Evolutionary conservation across 768 basidiomycete genomes (phyloP).

Genomic region (Rhizopogon sp.): DNA sequence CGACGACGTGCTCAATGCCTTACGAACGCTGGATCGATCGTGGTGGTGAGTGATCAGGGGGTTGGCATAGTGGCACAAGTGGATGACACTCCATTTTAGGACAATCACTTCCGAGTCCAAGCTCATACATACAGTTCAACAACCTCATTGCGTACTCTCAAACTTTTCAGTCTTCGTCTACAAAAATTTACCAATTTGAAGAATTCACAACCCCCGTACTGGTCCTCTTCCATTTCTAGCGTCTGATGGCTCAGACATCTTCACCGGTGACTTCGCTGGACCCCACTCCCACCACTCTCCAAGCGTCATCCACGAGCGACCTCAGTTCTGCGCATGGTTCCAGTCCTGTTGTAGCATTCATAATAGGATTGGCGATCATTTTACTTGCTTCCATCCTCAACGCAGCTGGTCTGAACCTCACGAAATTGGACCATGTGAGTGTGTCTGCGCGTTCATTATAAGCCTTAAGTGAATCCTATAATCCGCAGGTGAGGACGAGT

Average conservation of each 20-base stretch:
- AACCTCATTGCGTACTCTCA: neutral
- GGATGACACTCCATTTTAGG: neutral
- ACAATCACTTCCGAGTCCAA: neutral
- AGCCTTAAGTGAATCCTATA: neutral
- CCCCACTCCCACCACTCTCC: slow-evolving; percentile 14
- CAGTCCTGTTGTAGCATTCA: slow-evolving; percentile 67
- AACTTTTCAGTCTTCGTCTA: neutral
- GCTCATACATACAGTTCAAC: neutral
- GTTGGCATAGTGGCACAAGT: neutral
- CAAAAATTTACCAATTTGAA: neutral
- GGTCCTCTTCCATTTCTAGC: neutral
- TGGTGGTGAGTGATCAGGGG: neutral
- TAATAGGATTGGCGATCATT: slow-evolving; percentile 84
- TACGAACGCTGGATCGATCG: neutral
- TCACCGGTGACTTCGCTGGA: neutral
- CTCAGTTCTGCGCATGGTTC: slow-evolving; percentile 30
- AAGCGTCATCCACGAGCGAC: slow-evolving; percentile 13
- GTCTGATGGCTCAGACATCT: slow-evolving; percentile 16
- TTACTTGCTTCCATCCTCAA: slow-evolving; percentile 81
- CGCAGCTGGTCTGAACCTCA: slow-evolving; percentile 90
- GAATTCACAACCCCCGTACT: neutral
- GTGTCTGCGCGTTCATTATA: neutral
- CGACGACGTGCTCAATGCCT: neutral
- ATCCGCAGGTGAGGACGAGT: slow-evolving; percentile 59
- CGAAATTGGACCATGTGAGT: slow-evolving; percentile 87